These are phyloP conservation scores for Trametes cubensis DNA, from an alignment of 768 basidiomycete species.

Conservation along the genomic window DNA sequence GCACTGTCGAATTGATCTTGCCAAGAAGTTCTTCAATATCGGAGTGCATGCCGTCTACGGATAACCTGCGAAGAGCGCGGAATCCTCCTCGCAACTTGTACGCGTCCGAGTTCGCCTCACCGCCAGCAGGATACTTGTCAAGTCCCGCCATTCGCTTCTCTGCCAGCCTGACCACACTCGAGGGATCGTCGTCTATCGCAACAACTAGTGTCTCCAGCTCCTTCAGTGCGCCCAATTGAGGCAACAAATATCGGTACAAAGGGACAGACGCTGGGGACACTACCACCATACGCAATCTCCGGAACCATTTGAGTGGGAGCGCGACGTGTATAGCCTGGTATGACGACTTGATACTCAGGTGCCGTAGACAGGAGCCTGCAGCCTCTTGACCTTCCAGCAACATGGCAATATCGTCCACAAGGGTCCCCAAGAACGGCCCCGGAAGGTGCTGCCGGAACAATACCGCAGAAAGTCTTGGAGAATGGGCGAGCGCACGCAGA, in stretches of 20 bases:
- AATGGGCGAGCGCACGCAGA: background rate
- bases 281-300: background rate
- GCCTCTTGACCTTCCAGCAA: background rate
- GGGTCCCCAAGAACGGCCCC: background rate
- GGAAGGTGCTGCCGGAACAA: background rate
- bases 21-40: background rate
- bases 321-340: background rate
- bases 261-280: background rate
- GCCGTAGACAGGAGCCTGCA: background rate
- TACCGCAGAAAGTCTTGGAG: background rate
- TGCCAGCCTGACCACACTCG: background rate
- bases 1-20: background rate
- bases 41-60: background rate
- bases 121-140: background rate
- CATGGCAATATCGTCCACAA: background rate
- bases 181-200: background rate
- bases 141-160: background rate
- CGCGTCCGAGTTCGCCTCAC: background rate
- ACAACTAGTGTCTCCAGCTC: background rate
- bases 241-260: background rate
- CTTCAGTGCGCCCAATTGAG: background rate
- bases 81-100: background rate
- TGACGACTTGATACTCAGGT: background rate
- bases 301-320: background rate
- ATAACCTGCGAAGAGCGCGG: background rate